These are phyloP conservation scores for Iris pallida DNA, from an alignment of 116 monocot genomes.

Conservation along the genomic window DNA sequence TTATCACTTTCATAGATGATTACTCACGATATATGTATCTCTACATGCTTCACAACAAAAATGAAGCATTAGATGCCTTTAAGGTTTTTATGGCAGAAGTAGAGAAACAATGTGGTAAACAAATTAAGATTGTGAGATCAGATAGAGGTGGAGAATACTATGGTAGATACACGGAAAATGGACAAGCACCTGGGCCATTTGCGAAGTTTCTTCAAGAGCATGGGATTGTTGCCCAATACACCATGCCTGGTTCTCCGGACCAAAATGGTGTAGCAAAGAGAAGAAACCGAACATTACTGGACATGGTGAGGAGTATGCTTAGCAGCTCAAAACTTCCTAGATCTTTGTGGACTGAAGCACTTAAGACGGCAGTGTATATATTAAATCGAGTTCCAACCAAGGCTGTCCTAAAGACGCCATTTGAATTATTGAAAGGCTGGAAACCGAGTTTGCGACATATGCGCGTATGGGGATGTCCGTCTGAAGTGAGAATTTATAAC, in stretches of 20 bases:
- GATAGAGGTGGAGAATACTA: not conserved
- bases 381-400: too few relatives aligned
- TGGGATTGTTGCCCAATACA: not conserved
- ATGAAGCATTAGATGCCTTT: slow-evolving; percentile 6
- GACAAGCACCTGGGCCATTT: not conserved
- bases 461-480: not conserved
- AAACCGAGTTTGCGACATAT: not conserved
- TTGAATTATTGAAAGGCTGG: not conserved
- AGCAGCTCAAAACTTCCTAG: not conserved
- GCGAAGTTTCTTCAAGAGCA: not conserved
- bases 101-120: slow-evolving; percentile 6
- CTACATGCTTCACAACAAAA: slow-evolving; percentile 12
- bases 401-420: not conserved
- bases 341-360: not conserved
- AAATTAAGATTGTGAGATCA: not conserved
- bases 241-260: not conserved
- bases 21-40: slow-evolving; percentile 13
- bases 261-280: too few relatives aligned
- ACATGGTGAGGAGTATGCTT: not conserved
- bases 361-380: not conserved
- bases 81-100: slow-evolving; percentile 12
- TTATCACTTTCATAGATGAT: slow-evolving; percentile 13
- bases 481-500: not conserved
- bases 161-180: not conserved
- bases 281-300: not conserved